These are phyloP conservation scores for Leccinum huronense DNA, from an alignment of 1,284 basidiomycete species.

Conservation along the genomic window DNA sequence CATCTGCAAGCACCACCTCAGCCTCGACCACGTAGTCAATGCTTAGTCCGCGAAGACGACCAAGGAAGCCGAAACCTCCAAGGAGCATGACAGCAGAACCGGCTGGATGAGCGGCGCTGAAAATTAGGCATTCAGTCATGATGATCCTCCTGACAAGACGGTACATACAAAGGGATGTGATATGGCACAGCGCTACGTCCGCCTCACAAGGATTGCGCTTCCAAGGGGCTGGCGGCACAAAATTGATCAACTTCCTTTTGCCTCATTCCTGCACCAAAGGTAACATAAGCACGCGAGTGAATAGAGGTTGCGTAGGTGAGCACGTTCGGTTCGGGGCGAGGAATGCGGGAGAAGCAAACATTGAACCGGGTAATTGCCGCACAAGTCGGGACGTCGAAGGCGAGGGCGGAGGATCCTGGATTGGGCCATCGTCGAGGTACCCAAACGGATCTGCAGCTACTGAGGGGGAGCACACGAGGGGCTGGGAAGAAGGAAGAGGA, in stretches of 20 bases:
- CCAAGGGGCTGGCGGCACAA: constrained; percentile 68
- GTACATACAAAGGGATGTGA: constrained; percentile 75
- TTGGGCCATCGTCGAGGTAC: constrained; percentile 44
- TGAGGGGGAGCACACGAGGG: constrained; percentile 10
- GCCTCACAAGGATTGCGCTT: constrained; percentile 52
- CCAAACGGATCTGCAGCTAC: constrained; percentile 49
- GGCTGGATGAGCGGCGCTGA: constrained; percentile 69
- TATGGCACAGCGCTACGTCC: constrained; percentile 65
- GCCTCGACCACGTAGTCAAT: constrained; percentile 85
- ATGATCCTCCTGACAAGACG: background rate
- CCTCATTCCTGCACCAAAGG: constrained; percentile 78
- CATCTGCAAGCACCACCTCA: constrained; percentile 81
- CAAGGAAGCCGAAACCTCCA: constrained; percentile 88
- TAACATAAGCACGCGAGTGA: constrained; percentile 70
- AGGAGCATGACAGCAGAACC: constrained; percentile 83
- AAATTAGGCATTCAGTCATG: constrained; percentile 9
- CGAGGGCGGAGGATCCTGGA: constrained; percentile 26
- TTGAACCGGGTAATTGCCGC: constrained; percentile 33
- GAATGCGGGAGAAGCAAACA: constrained; percentile 38
- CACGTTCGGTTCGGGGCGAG: constrained; percentile 39
- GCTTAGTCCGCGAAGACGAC: constrained; percentile 79
- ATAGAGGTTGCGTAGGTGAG: constrained; percentile 52
- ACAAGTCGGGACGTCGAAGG: constrained; percentile 35
- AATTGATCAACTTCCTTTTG: constrained; percentile 82
- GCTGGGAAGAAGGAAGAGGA: constrained; percentile 1